These are phyloP conservation scores for Ceratocystis papillata DNA, from an alignment of 2,329 filamentous ascomycete species.

Conservation along the genomic window DNA sequence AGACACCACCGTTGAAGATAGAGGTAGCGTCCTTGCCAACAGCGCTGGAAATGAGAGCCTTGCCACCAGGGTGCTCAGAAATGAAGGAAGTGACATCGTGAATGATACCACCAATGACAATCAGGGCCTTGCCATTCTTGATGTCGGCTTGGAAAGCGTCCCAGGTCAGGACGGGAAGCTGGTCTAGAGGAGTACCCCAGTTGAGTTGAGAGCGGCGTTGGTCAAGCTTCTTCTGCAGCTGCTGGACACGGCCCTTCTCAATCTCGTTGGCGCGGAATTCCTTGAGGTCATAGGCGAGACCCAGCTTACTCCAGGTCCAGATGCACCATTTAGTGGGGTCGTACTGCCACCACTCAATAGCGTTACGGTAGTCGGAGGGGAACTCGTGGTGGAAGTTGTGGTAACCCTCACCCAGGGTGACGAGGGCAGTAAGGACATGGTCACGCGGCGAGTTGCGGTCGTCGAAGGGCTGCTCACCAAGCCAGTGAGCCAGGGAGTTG, in stretches of 20 bases:
- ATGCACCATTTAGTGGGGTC: constrained; percentile 88
- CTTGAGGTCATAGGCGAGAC: constrained; percentile 78
- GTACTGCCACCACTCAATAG: constrained; percentile 83
- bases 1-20: constrained; percentile 86
- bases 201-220: constrained; percentile 72
- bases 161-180: constrained; percentile 76
- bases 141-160: constrained; percentile 71
- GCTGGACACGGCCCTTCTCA: constrained; percentile 80
- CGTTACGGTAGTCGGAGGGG: constrained; percentile 85
- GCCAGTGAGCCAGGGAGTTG: constrained; percentile 83
- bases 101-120: constrained; percentile 72
- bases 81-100: constrained; percentile 79
- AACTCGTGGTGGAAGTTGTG: constrained; percentile 97
- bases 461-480: constrained; percentile 84
- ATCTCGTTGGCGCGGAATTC: constrained; percentile 87
- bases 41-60: constrained; percentile 70
- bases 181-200: constrained; percentile 77
- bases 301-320: constrained; percentile 72
- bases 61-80: constrained; percentile 82
- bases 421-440: constrained; percentile 73
- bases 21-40: constrained; percentile 82
- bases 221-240: constrained; percentile 85
- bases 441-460: constrained; percentile 86
- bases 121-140: constrained; percentile 65
- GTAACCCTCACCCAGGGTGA: constrained; percentile 80